phyloP scores from a whole-genome alignment of 2,329 filamentous ascomycete species.

The Aspergillus viridinutans region DNA sequence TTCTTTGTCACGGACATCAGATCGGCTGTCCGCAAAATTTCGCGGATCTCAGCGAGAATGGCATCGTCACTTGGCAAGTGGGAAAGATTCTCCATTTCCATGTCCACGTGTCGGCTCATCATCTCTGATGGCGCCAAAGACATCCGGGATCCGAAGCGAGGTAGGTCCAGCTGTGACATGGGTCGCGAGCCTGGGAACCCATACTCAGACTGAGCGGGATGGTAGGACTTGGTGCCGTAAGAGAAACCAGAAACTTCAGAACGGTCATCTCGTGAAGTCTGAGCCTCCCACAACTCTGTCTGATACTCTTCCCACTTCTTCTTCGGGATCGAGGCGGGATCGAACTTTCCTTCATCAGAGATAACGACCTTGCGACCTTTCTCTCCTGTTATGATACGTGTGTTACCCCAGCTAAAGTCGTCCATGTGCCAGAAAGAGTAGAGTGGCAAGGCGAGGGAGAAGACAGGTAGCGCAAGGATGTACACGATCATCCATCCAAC shows the following conservation, averaged over 20 bases:
- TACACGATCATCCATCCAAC: constrained; percentile 99
- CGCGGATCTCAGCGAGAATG: constrained; percentile 85
- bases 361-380: constrained; percentile 88
- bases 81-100: constrained; percentile 70
- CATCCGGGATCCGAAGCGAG: constrained; percentile 61
- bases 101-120: constrained; percentile 60
- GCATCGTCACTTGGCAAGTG: constrained; percentile 84
- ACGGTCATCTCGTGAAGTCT: constrained; percentile 75
- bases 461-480: constrained; percentile 83
- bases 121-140: constrained; percentile 75
- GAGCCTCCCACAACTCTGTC: constrained; percentile 92
- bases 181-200: constrained; percentile 60
- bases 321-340: constrained; percentile 83
- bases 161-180: constrained; percentile 57
- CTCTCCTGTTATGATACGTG: constrained; percentile 92
- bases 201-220: constrained; percentile 66
- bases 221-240: constrained; percentile 79
- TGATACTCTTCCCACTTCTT: constrained; percentile 99
- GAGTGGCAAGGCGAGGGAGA: constrained; percentile 81
- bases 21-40: constrained; percentile 86
- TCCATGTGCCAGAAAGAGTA: constrained; percentile 99
- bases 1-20: constrained; percentile 99
- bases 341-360: constrained; percentile 96
- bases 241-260: constrained; percentile 92
- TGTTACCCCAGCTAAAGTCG: constrained; percentile 99